Evolutionary conservation across 2,329 filamentous ascomycete species (phyloP).

Genomic region (Pseudogymnoascus sp.): DNA sequence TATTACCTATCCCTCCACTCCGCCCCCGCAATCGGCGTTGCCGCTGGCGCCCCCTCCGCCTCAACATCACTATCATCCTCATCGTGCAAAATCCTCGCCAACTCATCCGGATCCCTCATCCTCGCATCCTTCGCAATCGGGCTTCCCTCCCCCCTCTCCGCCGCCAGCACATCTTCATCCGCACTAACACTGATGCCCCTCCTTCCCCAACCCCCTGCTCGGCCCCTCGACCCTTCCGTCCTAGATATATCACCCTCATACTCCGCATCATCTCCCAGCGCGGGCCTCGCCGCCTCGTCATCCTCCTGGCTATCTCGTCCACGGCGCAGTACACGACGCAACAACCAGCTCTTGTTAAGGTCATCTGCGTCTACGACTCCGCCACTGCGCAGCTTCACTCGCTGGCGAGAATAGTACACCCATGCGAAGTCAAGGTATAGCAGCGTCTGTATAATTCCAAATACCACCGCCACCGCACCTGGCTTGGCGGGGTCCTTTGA

Average conservation of each 20-base stretch:
- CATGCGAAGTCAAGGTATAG: slow-evolving; percentile 92
- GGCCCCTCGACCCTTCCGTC: neutral
- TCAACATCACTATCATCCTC: slow-evolving; percentile 37
- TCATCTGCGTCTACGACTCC: slow-evolving; percentile 88
- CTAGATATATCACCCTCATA: slow-evolving; percentile 10
- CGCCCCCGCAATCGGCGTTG: neutral
- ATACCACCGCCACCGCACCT: slow-evolving; percentile 70
- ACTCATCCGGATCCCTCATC: slow-evolving; percentile 60
- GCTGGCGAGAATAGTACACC: slow-evolving; percentile 91
- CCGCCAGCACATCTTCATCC: slow-evolving; percentile 50
- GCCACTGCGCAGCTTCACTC: slow-evolving; percentile 84
- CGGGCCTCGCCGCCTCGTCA: slow-evolving; percentile 19
- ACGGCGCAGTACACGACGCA: slow-evolving; percentile 68
- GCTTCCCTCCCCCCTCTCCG: slow-evolving; percentile 41
- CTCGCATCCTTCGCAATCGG: slow-evolving; percentile 47
- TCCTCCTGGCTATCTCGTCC: slow-evolving; percentile 17
- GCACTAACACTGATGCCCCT: slow-evolving; percentile 60
- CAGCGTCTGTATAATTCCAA: slow-evolving; percentile 80
- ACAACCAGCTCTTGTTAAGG: slow-evolving; percentile 74
- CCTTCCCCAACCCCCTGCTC: slow-evolving; percentile 44
- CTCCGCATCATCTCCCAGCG: slow-evolving; percentile 23
- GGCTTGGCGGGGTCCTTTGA: slow-evolving; percentile 54
- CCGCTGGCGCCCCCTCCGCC: neutral
- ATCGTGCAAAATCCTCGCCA: slow-evolving; percentile 52
- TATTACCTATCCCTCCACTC: slow-evolving; percentile 4